A percentile compares a stretch with the other conserved stretches of the same genome.
Evolutionary conservation across 768 basidiomycete genomes (phyloP).

Genomic region (Phanerodontia chrysosporium): DNA sequence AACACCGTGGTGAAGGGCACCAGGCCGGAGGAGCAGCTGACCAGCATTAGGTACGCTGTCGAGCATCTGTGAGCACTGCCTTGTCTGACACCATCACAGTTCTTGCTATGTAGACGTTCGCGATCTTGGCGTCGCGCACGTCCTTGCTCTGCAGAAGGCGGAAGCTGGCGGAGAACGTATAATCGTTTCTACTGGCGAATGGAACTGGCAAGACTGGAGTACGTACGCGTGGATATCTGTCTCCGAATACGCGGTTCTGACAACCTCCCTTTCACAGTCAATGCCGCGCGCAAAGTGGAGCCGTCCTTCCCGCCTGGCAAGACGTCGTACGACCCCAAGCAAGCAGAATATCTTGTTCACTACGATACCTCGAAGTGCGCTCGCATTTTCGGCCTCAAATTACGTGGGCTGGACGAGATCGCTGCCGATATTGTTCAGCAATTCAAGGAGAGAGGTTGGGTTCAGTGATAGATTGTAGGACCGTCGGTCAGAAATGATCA

Average conservation of each 20-base stretch:
- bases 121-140: conserved; percentile 14
- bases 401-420: conserved; percentile 14
- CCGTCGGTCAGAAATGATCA: too few relatives aligned
- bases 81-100: neutral
- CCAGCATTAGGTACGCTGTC: neutral
- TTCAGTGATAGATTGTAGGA: neutral
- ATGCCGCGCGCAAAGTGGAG: conserved; percentile 6
- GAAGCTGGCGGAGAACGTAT: conserved; percentile 35
- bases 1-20: conserved; percentile 23
- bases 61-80: neutral
- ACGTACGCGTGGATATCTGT: neutral
- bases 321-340: conserved; percentile 16
- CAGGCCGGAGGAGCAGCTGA: neutral
- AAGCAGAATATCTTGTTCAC: conserved; percentile 15
- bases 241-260: neutral
- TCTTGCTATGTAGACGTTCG: conserved; percentile 19
- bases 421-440: conserved; percentile 18
- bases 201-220: conserved; percentile 14
- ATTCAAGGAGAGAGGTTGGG: conserved; percentile 22
- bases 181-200: conserved; percentile 23
- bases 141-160: conserved; percentile 12
- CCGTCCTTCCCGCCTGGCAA: conserved; percentile 8
- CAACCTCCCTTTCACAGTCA: neutral
- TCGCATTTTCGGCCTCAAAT: conserved; percentile 19
- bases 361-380: conserved; percentile 9